These are phyloP conservation scores for Climacium dendroides DNA, from an alignment of 225 moss, liverwort and hornwort genomes.

Conservation along the genomic window DNA sequence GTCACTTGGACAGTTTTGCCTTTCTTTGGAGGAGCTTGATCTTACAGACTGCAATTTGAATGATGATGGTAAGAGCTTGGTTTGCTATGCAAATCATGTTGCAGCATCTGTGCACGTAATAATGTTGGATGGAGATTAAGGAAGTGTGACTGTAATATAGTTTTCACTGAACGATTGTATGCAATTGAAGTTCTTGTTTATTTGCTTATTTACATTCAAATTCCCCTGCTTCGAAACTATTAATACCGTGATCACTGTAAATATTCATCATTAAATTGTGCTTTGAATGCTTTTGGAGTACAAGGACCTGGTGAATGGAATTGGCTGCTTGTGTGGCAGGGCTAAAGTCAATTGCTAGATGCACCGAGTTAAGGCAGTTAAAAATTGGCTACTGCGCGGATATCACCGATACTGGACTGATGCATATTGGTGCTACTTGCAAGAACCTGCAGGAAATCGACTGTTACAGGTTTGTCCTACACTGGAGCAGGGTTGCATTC, in stretches of 20 bases:
- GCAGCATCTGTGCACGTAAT: neutral
- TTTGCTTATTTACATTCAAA: neutral
- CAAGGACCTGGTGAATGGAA: neutral
- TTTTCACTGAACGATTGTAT: neutral
- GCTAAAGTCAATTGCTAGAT: constrained; percentile 56
- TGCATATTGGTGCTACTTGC: constrained; percentile 56
- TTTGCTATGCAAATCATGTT: neutral
- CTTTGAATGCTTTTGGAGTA: neutral
- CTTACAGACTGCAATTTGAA: constrained; percentile 58
- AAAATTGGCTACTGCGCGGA: constrained; percentile 57
- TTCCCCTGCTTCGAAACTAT: neutral
- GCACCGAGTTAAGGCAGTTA: constrained; percentile 51
- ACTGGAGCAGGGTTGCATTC: neutral
- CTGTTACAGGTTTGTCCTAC: constrained; percentile 59
- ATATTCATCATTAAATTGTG: neutral
- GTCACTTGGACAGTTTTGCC: constrained; percentile 43
- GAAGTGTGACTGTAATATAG: neutral
- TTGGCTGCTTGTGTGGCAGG: constrained; percentile 33
- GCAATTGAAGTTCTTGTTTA: neutral
- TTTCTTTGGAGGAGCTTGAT: constrained; percentile 54
- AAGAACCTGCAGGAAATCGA: constrained; percentile 62
- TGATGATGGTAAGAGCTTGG: constrained; percentile 43
- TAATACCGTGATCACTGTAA: neutral
- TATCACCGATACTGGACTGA: constrained; percentile 54
- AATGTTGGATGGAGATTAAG: neutral